Percentiles rank a stretch among this genome's conserved stretches.
These are phyloP conservation scores for Mycena capillaripes DNA, from an alignment of 768 basidiomycete species.

Conservation along the genomic window DNA sequence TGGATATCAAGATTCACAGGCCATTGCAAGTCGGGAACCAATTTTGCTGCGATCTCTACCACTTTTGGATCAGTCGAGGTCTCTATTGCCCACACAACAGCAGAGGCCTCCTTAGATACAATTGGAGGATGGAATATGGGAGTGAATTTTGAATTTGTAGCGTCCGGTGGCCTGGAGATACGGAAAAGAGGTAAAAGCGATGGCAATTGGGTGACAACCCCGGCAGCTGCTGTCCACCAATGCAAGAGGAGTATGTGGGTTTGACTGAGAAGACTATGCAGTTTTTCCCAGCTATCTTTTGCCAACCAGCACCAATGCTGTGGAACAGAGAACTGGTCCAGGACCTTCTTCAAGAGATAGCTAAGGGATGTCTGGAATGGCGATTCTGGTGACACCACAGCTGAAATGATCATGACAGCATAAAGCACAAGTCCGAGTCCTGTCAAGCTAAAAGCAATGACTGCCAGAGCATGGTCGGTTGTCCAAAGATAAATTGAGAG, in stretches of 20 bases:
- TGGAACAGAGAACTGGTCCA: neutral
- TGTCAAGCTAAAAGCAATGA: neutral
- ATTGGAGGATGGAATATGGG: neutral
- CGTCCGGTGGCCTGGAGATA: neutral
- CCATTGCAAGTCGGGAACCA: too few relatives aligned
- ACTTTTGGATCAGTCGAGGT: neutral
- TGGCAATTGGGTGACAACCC: too few relatives aligned
- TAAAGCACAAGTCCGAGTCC: neutral
- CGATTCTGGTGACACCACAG: too few relatives aligned
- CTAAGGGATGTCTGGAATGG: neutral
- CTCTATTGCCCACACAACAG: neutral
- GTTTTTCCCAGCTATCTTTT: too few relatives aligned
- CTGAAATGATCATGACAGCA: neutral
- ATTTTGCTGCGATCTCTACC: neutral
- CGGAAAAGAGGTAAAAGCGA: neutral
- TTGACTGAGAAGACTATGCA: neutral
- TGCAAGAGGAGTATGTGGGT: neutral
- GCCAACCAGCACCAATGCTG: neutral
- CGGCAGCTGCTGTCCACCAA: too few relatives aligned
- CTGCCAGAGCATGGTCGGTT: neutral
- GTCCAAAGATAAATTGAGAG: conserved; percentile 2
- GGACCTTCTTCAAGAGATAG: neutral
- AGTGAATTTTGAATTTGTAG: too few relatives aligned
- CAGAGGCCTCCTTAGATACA: neutral
- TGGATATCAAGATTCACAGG: neutral